Conservation (phyloP, 306 rosid genomes). For the Leucaena leucocephala region DNA sequence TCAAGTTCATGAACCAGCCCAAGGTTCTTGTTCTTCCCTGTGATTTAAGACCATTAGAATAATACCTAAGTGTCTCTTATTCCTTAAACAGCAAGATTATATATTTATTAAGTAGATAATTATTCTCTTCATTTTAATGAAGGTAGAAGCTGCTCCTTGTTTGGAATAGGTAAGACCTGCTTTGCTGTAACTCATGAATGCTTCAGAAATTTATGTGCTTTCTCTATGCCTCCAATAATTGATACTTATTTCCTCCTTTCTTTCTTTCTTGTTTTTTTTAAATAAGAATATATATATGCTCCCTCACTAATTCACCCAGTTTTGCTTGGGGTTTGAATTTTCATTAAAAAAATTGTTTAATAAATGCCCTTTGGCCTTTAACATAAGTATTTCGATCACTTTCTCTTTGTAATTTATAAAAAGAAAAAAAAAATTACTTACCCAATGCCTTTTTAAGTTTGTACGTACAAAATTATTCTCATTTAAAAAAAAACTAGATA, state of each 20-base stretch:
- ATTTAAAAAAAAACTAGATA: too few species aligned
- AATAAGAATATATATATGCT: too few species aligned
- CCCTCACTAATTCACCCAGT: neutral
- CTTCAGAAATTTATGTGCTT: neutral
- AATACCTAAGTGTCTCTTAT: constrained; percentile 27
- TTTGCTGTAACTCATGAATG: constrained; percentile 26
- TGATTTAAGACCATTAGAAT: constrained; percentile 38
- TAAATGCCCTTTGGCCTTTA: neutral
- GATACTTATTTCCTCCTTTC: neutral
- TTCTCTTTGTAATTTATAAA: neutral
- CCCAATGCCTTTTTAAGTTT: neutral
- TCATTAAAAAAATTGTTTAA: neutral
- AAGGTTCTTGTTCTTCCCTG: constrained; percentile 36
- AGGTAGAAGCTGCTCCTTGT: constrained; percentile 6
- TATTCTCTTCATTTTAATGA: constrained; percentile 20
- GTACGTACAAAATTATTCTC: neutral
- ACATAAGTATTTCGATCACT: neutral
- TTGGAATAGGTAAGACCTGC: constrained; percentile 29
- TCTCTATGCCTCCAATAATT: neutral
- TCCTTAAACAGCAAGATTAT: constrained; percentile 36
- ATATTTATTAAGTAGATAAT: neutral
- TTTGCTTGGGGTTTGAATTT: neutral
- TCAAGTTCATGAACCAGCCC: constrained; percentile 56
- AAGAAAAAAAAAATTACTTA: neutral
- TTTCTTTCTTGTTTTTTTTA: neutral